A percentile compares a stretch with the other conserved stretches of the same genome.
phyloP scores from a whole-genome alignment of 768 basidiomycete genomes.

The Agrocybe pediades region DNA sequence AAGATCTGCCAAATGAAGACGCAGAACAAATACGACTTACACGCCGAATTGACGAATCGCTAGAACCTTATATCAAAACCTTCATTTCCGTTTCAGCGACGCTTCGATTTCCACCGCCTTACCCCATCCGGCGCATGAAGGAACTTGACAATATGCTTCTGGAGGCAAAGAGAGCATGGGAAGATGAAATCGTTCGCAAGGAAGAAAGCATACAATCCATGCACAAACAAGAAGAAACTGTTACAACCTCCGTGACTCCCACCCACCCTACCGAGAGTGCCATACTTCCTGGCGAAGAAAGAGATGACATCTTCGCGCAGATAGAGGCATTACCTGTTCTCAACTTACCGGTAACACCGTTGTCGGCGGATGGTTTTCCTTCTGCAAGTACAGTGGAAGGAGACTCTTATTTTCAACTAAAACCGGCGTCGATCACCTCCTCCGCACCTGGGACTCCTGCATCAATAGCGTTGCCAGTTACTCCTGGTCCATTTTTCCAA shows the following conservation, averaged over 20 bases:
- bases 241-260: conserved; percentile 29
- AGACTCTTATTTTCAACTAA: conserved; percentile 32
- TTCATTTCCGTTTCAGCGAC: conserved; percentile 95
- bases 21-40: conserved; percentile 71
- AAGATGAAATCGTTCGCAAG: conserved; percentile 79
- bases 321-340: conserved; percentile 57
- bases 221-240: conserved; percentile 44
- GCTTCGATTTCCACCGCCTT: conserved; percentile 89
- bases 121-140: conserved; percentile 86
- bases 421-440: conserved; percentile 11
- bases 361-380: conserved; percentile 39
- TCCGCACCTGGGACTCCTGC: conserved; percentile 12
- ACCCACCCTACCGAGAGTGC: conserved; percentile 10
- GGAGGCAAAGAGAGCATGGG: conserved; percentile 73
- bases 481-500: conserved; percentile 7
- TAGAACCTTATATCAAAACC: conserved; percentile 83
- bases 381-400: conserved; percentile 27
- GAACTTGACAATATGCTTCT: conserved; percentile 81
- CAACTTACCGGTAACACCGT: conserved; percentile 38
- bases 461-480: conserved; percentile 6
- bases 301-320: conserved; percentile 63
- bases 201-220: conserved; percentile 62
- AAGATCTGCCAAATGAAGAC: conserved; percentile 68
- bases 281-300: conserved; percentile 19
- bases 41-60: conserved; percentile 74